Percentiles rank a stretch among this genome's conserved stretches.
Conservation (phyloP, 2,329 filamentous ascomycete species). For the Dactylella cylindrospora region DNA sequence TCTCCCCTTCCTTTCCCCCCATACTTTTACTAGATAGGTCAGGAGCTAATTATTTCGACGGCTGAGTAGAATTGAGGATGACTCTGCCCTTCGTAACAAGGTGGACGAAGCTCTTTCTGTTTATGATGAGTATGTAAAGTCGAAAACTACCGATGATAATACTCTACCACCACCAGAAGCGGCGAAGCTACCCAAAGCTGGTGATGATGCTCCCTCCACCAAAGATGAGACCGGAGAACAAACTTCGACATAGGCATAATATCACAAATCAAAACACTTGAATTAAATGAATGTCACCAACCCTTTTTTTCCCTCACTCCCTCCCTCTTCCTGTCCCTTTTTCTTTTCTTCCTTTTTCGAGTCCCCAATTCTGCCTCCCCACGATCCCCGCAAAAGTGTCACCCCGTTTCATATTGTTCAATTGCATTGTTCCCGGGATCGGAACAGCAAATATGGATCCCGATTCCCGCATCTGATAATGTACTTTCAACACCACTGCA, state of each 20-base stretch:
- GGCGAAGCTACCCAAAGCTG: not conserved
- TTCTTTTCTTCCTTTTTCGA: not conserved
- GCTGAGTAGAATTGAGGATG: slow-evolving; percentile 74
- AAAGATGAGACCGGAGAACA: slow-evolving; percentile 27
- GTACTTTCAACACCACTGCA: slow-evolving; percentile 3
- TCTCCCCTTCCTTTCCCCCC: not conserved
- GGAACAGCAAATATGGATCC: slow-evolving; percentile 2
- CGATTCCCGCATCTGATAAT: not conserved
- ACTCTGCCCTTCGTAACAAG: slow-evolving; percentile 85
- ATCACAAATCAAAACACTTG: too few species aligned
- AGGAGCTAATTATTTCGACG: slow-evolving; percentile 49
- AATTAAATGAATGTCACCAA: not conserved
- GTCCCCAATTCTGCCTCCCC: too few species aligned
- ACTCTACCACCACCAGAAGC: slow-evolving; percentile 1
- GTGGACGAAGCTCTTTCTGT: slow-evolving; percentile 95
- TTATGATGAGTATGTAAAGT: slow-evolving; percentile 98
- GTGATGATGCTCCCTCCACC: slow-evolving; percentile 9
- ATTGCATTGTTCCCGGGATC: too few species aligned
- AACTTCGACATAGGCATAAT: slow-evolving; percentile 14
- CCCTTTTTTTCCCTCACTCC: not conserved
- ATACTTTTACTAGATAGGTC: not conserved
- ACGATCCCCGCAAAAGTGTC: too few species aligned
- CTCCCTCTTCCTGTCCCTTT: not conserved
- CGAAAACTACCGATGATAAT: slow-evolving; percentile 59
- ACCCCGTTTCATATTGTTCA: too few species aligned